Evolutionary conservation across 2,329 filamentous ascomycete genomes (phyloP).

Genomic region (Didymella exigua): DNA sequence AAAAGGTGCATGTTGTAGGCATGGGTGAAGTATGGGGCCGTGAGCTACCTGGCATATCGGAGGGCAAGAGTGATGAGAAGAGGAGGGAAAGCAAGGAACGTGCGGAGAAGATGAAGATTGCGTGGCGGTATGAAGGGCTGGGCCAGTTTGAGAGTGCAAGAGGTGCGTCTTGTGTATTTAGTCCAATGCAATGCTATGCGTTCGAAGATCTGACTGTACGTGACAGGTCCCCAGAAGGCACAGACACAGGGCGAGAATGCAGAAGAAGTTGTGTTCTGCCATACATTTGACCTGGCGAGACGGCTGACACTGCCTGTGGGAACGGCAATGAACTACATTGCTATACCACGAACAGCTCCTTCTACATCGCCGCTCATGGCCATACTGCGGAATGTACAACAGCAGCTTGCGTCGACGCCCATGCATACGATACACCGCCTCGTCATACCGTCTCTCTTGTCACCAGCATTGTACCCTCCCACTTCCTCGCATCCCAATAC

Average conservation of each 20-base stretch:
- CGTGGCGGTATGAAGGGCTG: conserved; percentile 92
- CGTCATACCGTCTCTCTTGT: conserved; percentile 82
- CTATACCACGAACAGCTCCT: conserved; percentile 63
- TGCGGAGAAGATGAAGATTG: conserved; percentile 88
- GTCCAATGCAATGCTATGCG: conserved; percentile 18
- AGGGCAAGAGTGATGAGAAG: conserved; percentile 45
- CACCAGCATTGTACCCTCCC: conserved; percentile 80
- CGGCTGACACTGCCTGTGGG: conserved; percentile 51
- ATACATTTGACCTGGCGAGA: conserved; percentile 60
- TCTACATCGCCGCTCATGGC: conserved; percentile 62
- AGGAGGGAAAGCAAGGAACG: conserved; percentile 42
- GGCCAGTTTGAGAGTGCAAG: conserved; percentile 70
- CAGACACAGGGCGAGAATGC: conserved; percentile 51
- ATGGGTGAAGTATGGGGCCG: conserved; percentile 79
- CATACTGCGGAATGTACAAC: conserved; percentile 68
- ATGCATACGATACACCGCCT: conserved; percentile 75
- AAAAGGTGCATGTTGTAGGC: conserved; percentile 84
- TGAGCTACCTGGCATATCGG: conserved; percentile 77
- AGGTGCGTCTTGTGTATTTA: conserved; percentile 60
- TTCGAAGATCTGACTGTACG: conserved; percentile 22
- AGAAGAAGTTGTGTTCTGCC: conserved; percentile 57
- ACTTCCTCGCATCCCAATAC: conserved; percentile 71
- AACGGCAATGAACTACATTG: conserved; percentile 52
- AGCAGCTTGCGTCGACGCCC: conserved; percentile 56
- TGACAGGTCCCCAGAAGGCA: conserved; percentile 21